phyloP scores from a whole-genome alignment of 306 rosid species.

The Vigna hirtella region DNA sequence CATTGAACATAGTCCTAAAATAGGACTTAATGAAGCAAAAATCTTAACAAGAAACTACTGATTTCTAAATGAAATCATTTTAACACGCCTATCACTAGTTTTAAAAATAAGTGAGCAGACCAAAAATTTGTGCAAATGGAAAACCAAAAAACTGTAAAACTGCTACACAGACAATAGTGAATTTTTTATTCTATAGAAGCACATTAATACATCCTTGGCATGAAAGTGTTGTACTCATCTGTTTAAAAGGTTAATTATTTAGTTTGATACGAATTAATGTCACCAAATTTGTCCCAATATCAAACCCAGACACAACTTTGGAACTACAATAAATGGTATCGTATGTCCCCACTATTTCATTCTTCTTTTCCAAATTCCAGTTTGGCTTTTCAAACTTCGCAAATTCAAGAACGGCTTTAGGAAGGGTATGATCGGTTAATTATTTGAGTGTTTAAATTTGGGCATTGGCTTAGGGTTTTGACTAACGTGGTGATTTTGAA shows the following conservation, averaged over 20 bases:
- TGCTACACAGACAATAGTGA: not conserved
- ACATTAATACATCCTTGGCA: slow-evolving; percentile 15
- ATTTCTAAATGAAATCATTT: slow-evolving; percentile 7
- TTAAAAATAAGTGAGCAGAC: not conserved
- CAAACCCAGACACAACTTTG: slow-evolving; percentile 1
- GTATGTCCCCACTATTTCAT: not conserved
- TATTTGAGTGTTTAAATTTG: too few relatives aligned
- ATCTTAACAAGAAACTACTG: slow-evolving; percentile 13
- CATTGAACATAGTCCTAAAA: not conserved
- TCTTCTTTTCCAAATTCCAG: not conserved
- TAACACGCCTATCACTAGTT: slow-evolving; percentile 5
- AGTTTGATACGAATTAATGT: slow-evolving; percentile 1
- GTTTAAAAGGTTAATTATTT: slow-evolving; percentile 4
- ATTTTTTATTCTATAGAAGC: not conserved
- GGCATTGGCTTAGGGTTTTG: too few relatives aligned
- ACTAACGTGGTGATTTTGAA: too few relatives aligned
- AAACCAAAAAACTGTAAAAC: not conserved
- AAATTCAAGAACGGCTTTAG: too few relatives aligned
- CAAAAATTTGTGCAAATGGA: not conserved
- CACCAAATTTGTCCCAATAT: slow-evolving; percentile 13
- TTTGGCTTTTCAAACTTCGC: not conserved
- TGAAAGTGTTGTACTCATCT: not conserved
- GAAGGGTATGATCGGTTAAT: too few relatives aligned
- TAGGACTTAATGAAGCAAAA: not conserved
- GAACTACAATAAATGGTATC: not conserved